Percentiles rank a stretch among this genome's conserved stretches.
These are phyloP conservation scores for Populus trichocarpa DNA, from an alignment of 441 rosid genomes.

Conservation along the genomic window DNA sequence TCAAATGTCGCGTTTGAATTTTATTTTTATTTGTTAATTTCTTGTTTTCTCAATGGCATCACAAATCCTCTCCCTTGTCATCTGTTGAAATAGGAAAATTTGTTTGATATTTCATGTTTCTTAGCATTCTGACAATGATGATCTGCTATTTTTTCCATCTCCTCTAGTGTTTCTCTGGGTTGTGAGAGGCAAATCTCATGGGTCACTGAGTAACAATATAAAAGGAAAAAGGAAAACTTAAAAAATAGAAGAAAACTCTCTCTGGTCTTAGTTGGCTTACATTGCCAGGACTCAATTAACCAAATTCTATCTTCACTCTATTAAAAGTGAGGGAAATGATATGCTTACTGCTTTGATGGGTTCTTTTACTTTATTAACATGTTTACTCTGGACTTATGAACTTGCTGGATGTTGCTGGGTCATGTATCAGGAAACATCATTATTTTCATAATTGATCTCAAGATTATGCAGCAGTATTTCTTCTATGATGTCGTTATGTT, in stretches of 20 bases:
- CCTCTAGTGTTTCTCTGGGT: background rate
- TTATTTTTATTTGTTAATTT: background rate
- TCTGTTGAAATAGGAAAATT: background rate
- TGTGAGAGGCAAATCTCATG: too few species aligned
- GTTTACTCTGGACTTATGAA: background rate
- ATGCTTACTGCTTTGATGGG: background rate
- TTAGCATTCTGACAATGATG: background rate
- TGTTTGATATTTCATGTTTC: background rate
- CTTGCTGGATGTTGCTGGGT: background rate
- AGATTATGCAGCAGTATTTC: background rate
- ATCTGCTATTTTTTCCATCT: background rate
- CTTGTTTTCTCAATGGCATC: background rate
- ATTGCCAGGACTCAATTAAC: too few species aligned
- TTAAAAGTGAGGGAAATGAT: background rate
- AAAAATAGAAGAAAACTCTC: too few species aligned
- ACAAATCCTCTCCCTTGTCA: background rate
- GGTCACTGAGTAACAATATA: too few species aligned
- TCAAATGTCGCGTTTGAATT: background rate
- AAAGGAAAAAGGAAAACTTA: too few species aligned
- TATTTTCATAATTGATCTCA: background rate
- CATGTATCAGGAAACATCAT: background rate
- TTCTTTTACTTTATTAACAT: background rate
- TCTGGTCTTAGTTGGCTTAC: too few species aligned
- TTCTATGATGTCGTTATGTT: constrained; percentile 3
- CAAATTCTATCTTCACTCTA: too few species aligned